Percentiles rank a stretch among this genome's conserved stretches.
phyloP scores from a whole-genome alignment of 2,329 filamentous ascomycete species.

The Paracorniculantispora psalliotae region DNA sequence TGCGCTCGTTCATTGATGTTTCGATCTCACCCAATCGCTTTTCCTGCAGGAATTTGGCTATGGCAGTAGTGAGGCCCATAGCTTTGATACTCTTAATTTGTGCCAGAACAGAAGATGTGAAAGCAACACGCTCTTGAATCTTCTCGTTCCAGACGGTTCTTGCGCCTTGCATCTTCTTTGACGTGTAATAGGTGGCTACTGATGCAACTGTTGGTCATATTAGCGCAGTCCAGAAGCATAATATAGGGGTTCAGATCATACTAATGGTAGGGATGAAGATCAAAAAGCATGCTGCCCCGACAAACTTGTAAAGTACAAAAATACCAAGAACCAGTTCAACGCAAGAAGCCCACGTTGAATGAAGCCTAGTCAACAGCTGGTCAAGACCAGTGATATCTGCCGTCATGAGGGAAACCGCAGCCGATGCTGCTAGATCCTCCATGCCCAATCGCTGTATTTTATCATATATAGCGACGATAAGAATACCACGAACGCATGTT shows the following conservation, averaged over 20 bases:
- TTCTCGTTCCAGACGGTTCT: constrained; percentile 9
- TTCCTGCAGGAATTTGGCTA: not conserved
- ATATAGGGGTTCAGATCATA: not conserved
- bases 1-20: constrained; percentile 2
- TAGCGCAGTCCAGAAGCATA: not conserved
- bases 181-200: not conserved
- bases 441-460: not conserved
- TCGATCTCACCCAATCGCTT: constrained; percentile 1
- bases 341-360: not conserved
- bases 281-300: constrained; percentile 5
- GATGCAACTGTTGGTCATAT: constrained; percentile 1
- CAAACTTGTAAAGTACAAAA: not conserved
- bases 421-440: constrained; percentile 1
- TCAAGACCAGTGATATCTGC: constrained; percentile 2
- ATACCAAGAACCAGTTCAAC: constrained; percentile 7
- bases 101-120: not conserved
- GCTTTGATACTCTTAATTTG: constrained; percentile 9
- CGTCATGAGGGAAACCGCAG: constrained; percentile 3
- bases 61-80: not conserved
- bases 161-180: constrained; percentile 4
- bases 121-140: not conserved
- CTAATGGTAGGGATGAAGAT: not conserved
- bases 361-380: not conserved
- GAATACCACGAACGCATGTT: not conserved
- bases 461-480: not conserved